These are phyloP conservation scores for Neurospora sp. DNA, from an alignment of 2,329 filamentous ascomycete species.

Conservation along the genomic window DNA sequence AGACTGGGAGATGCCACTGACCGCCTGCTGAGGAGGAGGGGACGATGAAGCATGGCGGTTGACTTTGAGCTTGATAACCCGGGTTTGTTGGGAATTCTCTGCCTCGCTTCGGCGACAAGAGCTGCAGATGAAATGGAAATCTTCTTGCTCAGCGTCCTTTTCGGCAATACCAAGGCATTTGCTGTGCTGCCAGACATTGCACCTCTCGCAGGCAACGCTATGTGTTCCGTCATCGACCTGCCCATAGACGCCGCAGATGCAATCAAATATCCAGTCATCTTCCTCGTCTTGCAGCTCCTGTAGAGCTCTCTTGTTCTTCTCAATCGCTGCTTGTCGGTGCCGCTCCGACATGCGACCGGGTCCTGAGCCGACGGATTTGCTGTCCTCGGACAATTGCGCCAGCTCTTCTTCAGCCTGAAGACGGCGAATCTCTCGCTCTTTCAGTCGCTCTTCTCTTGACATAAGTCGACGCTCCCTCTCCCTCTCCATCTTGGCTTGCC, in stretches of 20 bases:
- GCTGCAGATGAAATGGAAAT: constrained; percentile 79
- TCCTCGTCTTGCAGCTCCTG: constrained; percentile 60
- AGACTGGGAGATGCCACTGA: constrained; percentile 3
- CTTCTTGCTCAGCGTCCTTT: constrained; percentile 68
- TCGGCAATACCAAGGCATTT: constrained; percentile 77
- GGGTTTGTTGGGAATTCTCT: constrained; percentile 46
- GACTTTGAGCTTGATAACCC: constrained; percentile 44
- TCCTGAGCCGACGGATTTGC: constrained; percentile 46
- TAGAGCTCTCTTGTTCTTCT: constrained; percentile 67
- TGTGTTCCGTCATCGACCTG: constrained; percentile 92
- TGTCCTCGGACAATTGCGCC: constrained; percentile 66
- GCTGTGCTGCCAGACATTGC: constrained; percentile 95
- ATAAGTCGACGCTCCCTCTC: constrained; percentile 72
- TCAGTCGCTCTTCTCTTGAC: constrained; percentile 76
- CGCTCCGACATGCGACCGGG: constrained; percentile 64
- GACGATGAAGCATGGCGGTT: constrained; percentile 22
- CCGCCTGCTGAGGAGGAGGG: constrained; percentile 9
- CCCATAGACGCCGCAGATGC: constrained; percentile 80
- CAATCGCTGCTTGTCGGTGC: constrained; percentile 72
- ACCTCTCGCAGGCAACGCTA: constrained; percentile 86
- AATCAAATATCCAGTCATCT: constrained; percentile 91
- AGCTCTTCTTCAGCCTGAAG: constrained; percentile 79
- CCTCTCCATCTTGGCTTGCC: constrained; percentile 49
- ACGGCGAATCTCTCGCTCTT: constrained; percentile 76
- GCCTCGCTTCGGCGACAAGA: constrained; percentile 64